Conservation (phyloP, 2,329 filamentous ascomycete genomes). For the Phialocephala sp. region DNA sequence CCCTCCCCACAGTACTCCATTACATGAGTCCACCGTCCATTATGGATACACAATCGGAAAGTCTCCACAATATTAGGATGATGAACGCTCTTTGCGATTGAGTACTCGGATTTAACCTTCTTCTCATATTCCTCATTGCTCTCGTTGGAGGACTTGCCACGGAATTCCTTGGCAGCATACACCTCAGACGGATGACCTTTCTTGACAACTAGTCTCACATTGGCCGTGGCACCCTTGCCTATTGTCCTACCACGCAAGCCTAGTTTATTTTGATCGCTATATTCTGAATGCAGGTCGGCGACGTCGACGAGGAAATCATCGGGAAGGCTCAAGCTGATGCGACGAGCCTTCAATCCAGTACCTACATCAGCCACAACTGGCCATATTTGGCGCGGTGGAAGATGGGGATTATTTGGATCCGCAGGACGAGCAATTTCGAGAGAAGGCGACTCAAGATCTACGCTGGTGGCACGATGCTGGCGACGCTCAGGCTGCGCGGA, state of each 20-base stretch:
- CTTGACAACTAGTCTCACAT: constrained; percentile 79
- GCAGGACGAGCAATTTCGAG: constrained; percentile 26
- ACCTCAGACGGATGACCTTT: constrained; percentile 70
- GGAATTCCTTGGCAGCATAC: constrained; percentile 89
- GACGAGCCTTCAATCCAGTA: constrained; percentile 78
- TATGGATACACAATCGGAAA: constrained; percentile 71
- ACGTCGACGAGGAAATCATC: constrained; percentile 72
- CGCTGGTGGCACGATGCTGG: constrained; percentile 35
- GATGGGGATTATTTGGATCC: constrained; percentile 33
- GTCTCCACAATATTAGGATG: constrained; percentile 90
- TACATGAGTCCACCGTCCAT: constrained; percentile 83
- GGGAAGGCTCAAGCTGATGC: constrained; percentile 74
- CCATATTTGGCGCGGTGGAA: constrained; percentile 54
- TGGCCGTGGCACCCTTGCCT: constrained; percentile 82
- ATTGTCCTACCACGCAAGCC: constrained; percentile 76
- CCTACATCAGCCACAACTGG: constrained; percentile 70
- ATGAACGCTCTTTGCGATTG: constrained; percentile 81
- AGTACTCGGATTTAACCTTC: constrained; percentile 91
- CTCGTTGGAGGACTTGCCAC: constrained; percentile 72
- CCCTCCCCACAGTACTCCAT: constrained; percentile 91
- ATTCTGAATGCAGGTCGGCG: constrained; percentile 72
- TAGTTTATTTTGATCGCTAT: constrained; percentile 72
- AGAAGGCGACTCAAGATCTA: constrained; percentile 25
- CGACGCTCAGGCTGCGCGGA: constrained; percentile 17
- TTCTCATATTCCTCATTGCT: constrained; percentile 77